phyloP scores from a whole-genome alignment of 1,284 basidiomycete genomes.

The Trichosporon sp. region DNA sequence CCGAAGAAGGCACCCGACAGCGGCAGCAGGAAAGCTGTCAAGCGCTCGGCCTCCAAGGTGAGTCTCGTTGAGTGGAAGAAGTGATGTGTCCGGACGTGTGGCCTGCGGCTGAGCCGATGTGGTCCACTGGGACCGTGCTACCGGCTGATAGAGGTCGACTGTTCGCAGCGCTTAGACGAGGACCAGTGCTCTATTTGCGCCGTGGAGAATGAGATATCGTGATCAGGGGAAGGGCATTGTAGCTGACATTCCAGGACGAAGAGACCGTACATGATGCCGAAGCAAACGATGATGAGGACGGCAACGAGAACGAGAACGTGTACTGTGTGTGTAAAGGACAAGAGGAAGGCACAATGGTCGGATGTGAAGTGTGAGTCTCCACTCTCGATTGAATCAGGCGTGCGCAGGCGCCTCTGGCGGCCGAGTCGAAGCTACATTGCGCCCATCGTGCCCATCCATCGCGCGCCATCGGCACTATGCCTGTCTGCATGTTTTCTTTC shows the following conservation, averaged over 20 bases:
- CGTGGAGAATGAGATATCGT: no score
- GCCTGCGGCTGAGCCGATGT: no score
- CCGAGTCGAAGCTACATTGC: neutral
- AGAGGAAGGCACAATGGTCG: conserved; percentile 41
- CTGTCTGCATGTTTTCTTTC: neutral
- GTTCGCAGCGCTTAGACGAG: no score
- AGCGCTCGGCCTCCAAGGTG: neutral
- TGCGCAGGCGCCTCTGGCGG: neutral
- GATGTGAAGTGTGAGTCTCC: conserved; percentile 36
- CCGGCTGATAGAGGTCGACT: no score
- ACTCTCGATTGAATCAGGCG: neutral
- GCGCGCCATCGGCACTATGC: neutral
- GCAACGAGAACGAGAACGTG: conserved; percentile 18
- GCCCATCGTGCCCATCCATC: neutral
- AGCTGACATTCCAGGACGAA: neutral
- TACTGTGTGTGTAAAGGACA: conserved; percentile 43
- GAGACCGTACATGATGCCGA: neutral
- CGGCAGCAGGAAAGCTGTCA: neutral
- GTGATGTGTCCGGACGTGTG: no score
- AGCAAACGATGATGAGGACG: neutral
- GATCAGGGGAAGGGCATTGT: no score
- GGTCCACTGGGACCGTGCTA: no score
- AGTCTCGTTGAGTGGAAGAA: neutral
- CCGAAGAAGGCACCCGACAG: conserved; percentile 3
- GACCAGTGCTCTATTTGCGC: no score